phyloP scores from a whole-genome alignment of 805 yeast genomes.

The Metschnikowia shivogae region DNA sequence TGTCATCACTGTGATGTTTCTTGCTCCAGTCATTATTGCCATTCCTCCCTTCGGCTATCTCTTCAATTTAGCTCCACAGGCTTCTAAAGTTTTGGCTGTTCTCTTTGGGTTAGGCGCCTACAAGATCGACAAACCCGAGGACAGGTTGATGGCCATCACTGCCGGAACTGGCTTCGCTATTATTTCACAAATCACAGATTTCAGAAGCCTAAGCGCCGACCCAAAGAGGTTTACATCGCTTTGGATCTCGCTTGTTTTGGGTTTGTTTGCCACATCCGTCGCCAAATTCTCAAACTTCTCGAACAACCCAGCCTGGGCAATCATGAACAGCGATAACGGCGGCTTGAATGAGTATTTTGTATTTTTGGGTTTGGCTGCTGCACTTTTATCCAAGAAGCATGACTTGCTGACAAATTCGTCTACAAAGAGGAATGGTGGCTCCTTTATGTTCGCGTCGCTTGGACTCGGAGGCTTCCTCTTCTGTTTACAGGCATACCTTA shows the following conservation, averaged over 20 bases:
- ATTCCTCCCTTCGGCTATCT: slow-evolving; percentile 30
- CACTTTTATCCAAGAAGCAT: slow-evolving; percentile 52
- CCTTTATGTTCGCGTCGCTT: slow-evolving; percentile 47
- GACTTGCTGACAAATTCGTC: slow-evolving; percentile 11
- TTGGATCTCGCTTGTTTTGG: slow-evolving; percentile 59
- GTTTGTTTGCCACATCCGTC: slow-evolving; percentile 68
- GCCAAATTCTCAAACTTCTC: slow-evolving; percentile 74
- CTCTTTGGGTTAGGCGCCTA: slow-evolving; percentile 74
- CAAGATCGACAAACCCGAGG: slow-evolving; percentile 61
- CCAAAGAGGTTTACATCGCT: slow-evolving; percentile 40
- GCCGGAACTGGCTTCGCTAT: slow-evolving; percentile 63
- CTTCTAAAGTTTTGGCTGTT: slow-evolving; percentile 53
- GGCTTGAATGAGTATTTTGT: slow-evolving; percentile 78
- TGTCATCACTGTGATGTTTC: slow-evolving; percentile 46
- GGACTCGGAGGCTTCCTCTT: slow-evolving; percentile 79
- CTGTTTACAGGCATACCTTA: slow-evolving; percentile 65
- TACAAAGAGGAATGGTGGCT: slow-evolving; percentile 31
- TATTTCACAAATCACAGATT: slow-evolving; percentile 55
- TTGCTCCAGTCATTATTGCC: slow-evolving; percentile 56
- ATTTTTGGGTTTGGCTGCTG: slow-evolving; percentile 56
- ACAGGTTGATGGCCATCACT: slow-evolving; percentile 61
- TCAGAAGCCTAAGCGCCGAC: slow-evolving; percentile 30
- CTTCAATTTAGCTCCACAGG: slow-evolving; percentile 44
- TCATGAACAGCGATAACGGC: slow-evolving; percentile 79
- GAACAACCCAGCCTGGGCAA: slow-evolving; percentile 96